Evolutionary conservation across 116 monocot genomes (phyloP), one percentile per base, ranked within the genome.

Genomic region (Dioscorea cayenensis): DNA sequence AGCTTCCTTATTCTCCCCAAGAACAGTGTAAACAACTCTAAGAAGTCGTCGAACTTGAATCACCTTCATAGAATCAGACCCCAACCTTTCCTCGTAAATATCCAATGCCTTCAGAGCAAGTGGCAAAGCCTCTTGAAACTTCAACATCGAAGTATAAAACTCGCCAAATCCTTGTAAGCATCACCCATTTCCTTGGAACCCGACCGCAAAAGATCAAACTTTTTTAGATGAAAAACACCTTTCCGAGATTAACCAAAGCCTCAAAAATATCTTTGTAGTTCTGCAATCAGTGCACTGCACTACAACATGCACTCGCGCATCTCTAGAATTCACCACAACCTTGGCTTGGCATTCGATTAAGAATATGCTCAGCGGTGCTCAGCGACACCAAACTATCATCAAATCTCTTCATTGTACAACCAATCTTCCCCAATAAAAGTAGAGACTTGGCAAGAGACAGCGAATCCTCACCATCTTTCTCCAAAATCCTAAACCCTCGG

Each of bases 361-460:
- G 58, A 60, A 85, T 75, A 62, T 72, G 68, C 14, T 55, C 72
- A 0, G 85, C 84, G 16, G 79, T 73, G 48, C 63, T 58, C 51
- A 84, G 37, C 7, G 85, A 82, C 37, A 82, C 89, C 72, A 89
- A 60, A 72, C 82, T 76, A 5, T 82, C 82, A 28, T 70, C 71
- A 48, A 77, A 77, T 66, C 66, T 73, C 64, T 66, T 67, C 58
- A 77, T 52, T 77, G 61, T 79, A 77, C 43, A 73, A 51, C 73
- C 61, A 59, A 78, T 66, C 43, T 65, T 66, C 6, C 85, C 82
- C 66, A 80, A 36, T 60, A 89, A 72, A 35, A 59, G 71, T n/a
- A 85, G 80, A 2, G 82, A 69, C 68, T 70, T 76, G 13, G 67
- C 82, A 13, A 85, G 71, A 35, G 72, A 63, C 22, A 89, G 35